Conservation (phyloP, 2,329 filamentous ascomycete species). For the Sphaerulina vaccinii region DNA sequence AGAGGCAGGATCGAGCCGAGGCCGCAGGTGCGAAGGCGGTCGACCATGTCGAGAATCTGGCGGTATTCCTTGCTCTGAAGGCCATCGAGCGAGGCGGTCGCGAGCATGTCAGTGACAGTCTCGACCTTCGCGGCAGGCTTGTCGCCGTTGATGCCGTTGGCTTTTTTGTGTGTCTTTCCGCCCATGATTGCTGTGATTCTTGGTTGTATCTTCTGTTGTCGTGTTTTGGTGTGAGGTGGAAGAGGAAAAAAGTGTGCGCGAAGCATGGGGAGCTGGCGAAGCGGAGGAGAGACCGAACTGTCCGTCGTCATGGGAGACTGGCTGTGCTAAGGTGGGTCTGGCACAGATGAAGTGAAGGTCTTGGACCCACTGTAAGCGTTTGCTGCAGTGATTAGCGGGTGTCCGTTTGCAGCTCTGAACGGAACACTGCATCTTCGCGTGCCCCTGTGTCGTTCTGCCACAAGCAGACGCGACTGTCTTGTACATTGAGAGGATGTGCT, state of each 20-base stretch:
- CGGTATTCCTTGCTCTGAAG: constrained; percentile 9
- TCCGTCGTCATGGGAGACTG: no score
- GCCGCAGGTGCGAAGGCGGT: constrained; percentile 53
- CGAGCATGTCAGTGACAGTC: constrained; percentile 1
- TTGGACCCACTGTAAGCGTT: background rate
- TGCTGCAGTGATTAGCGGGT: background rate
- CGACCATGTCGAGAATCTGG: constrained; percentile 52
- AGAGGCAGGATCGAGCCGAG: constrained; percentile 36
- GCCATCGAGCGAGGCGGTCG: constrained; percentile 2
- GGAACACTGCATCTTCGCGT: no score
- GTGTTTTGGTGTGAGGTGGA: background rate
- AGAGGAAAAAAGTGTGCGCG: no score
- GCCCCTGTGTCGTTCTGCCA: no score
- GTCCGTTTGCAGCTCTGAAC: background rate
- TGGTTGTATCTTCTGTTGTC: background rate
- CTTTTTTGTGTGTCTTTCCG: background rate
- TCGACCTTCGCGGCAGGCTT: background rate
- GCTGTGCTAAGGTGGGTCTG: no score
- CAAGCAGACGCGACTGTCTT: no score
- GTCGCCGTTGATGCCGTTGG: background rate
- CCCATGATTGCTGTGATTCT: background rate
- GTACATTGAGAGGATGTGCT: no score
- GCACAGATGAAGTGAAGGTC: background rate
- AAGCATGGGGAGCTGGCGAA: no score
- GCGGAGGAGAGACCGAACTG: no score